These are phyloP conservation scores for Fusarium sp. DNA, from an alignment of 2,329 filamentous ascomycete species.

Conservation along the genomic window DNA sequence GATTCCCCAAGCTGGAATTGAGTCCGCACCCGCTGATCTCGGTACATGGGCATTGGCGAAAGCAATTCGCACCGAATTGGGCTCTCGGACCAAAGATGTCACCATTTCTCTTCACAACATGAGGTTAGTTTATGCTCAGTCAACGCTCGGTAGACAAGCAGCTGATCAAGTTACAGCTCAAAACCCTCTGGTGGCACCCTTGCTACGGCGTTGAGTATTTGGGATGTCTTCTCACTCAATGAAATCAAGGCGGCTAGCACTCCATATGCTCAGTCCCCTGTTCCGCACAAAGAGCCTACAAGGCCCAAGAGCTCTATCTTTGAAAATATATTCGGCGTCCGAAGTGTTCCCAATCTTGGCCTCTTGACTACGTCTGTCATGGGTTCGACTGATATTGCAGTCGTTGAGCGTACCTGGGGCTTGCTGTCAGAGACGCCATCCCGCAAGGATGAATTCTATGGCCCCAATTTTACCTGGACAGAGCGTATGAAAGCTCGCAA, in stretches of 20 bases:
- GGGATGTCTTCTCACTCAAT: slow-evolving; percentile 61
- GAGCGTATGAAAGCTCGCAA: slow-evolving; percentile 64
- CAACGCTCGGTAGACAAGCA: not conserved
- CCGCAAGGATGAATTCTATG: slow-evolving; percentile 61
- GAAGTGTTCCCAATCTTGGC: slow-evolving; percentile 61
- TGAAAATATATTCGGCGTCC: slow-evolving; percentile 60
- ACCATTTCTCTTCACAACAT: slow-evolving; percentile 59
- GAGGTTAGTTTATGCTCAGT: slow-evolving; percentile 44
- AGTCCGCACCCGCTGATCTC: slow-evolving; percentile 70
- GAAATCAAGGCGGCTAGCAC: slow-evolving; percentile 56
- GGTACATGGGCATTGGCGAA: slow-evolving; percentile 63
- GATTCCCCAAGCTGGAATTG: slow-evolving; percentile 69
- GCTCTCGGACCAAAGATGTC: slow-evolving; percentile 61
- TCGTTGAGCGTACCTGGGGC: slow-evolving; percentile 71
- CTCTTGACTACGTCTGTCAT: slow-evolving; percentile 63
- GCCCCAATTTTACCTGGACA: slow-evolving; percentile 66
- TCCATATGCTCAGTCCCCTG: slow-evolving; percentile 67
- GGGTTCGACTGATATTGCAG: slow-evolving; percentile 59
- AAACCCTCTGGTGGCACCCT: slow-evolving; percentile 73
- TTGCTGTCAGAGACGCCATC: slow-evolving; percentile 58
- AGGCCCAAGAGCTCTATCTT: slow-evolving; percentile 47
- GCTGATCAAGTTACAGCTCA: slow-evolving; percentile 34
- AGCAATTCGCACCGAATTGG: slow-evolving; percentile 59
- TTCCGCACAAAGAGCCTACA: slow-evolving; percentile 54
- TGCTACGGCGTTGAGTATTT: slow-evolving; percentile 68